phyloP scores from a whole-genome alignment of 1,139 yeast species.

The Saccharomyces pastorianus region DNA sequence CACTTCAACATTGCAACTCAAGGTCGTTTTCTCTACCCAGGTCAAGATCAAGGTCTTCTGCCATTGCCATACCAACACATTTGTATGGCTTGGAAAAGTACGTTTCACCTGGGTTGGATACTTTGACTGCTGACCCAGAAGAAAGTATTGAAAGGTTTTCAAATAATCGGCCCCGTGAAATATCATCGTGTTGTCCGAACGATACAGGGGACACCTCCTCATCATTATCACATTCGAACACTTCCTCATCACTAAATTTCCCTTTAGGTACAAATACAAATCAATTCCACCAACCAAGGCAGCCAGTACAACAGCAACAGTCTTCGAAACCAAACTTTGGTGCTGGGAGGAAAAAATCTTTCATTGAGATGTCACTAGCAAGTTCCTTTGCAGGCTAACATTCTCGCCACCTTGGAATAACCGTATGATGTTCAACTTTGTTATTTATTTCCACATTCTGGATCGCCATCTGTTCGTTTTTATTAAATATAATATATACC shows the following conservation, averaged over 20 bases:
- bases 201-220: not conserved
- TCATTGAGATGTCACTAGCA: conserved; percentile 4
- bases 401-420: not conserved
- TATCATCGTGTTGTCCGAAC: not conserved
- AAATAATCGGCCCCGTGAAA: not conserved
- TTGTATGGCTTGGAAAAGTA: conserved; percentile 3
- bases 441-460: not conserved
- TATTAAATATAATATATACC: not conserved
- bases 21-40: not conserved
- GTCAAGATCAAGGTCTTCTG: conserved; percentile 4
- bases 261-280: not conserved
- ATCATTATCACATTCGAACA: not conserved
- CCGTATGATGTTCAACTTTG: not conserved
- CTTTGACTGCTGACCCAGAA: not conserved
- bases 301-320: not conserved
- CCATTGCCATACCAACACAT: conserved; percentile 4
- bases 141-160: not conserved
- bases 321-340: not conserved
- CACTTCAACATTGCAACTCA: not conserved
- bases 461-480: not conserved
- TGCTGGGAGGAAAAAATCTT: conserved; percentile 4
- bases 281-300: not conserved
- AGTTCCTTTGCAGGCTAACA: conserved; percentile 3
- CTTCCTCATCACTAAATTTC: not conserved
- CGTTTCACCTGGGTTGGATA: conserved; percentile 3